These are phyloP conservation scores for Rhynchosporium agropyri DNA, from an alignment of 2,329 filamentous ascomycete genomes.

Conservation along the genomic window DNA sequence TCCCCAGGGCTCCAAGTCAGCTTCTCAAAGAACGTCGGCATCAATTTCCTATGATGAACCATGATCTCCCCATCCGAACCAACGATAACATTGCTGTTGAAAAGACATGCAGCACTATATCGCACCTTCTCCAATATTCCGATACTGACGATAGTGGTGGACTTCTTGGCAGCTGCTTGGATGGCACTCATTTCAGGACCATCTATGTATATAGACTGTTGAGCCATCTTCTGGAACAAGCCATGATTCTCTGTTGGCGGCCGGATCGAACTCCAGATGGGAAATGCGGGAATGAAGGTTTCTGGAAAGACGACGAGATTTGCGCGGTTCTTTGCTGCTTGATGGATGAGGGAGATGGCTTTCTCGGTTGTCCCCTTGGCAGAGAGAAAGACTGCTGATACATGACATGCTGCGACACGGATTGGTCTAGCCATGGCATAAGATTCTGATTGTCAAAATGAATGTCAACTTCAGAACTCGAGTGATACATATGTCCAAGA, in stretches of 20 bases:
- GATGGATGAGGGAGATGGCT: slow-evolving; percentile 49
- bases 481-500: too few species aligned
- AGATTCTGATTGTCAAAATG: too few species aligned
- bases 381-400: slow-evolving; percentile 51
- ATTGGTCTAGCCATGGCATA: neutral
- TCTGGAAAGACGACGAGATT: slow-evolving; percentile 58
- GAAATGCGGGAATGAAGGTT: slow-evolving; percentile 56
- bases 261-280: slow-evolving; percentile 52
- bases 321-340: slow-evolving; percentile 48
- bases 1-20: slow-evolving; percentile 57
- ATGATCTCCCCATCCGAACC: slow-evolving; percentile 48
- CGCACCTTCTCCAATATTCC: slow-evolving; percentile 53
- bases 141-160: slow-evolving; percentile 48
- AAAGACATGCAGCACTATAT: slow-evolving; percentile 51
- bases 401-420: slow-evolving; percentile 43
- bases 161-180: slow-evolving; percentile 45
- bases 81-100: slow-evolving; percentile 56
- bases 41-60: slow-evolving; percentile 56
- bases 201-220: slow-evolving; percentile 50
- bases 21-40: slow-evolving; percentile 61
- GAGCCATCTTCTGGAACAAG: slow-evolving; percentile 51
- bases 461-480: too few species aligned
- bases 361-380: slow-evolving; percentile 51
- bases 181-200: slow-evolving; percentile 51
- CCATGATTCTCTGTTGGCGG: slow-evolving; percentile 54